phyloP scores from a whole-genome alignment of 2,329 filamentous ascomycete genomes.

The Aspergillus neoniger region DNA sequence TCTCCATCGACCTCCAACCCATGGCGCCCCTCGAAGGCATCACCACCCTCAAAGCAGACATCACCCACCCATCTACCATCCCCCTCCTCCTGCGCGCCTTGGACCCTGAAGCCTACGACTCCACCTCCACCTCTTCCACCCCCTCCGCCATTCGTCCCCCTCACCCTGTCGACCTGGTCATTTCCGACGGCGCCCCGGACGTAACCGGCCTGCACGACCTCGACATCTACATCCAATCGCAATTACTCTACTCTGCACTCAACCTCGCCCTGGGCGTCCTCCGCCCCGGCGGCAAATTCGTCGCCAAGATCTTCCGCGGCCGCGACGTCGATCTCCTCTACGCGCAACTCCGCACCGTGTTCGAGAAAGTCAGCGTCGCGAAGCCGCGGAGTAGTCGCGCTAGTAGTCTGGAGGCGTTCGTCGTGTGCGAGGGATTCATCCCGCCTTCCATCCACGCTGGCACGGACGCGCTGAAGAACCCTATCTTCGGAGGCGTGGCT shows the following conservation, averaged over 20 bases:
- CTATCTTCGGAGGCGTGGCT: slow-evolving; percentile 43
- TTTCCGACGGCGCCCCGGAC: slow-evolving; percentile 94
- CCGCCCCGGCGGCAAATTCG: slow-evolving; percentile 89
- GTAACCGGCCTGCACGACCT: slow-evolving; percentile 96
- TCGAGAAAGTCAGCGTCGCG: slow-evolving; percentile 81
- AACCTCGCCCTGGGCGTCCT: slow-evolving; percentile 92
- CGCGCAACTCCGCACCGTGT: slow-evolving; percentile 89
- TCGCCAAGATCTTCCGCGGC: slow-evolving; percentile 95
- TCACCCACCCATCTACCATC: slow-evolving; percentile 94
- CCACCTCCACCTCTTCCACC: slow-evolving; percentile 34
- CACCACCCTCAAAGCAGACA: slow-evolving; percentile 88
- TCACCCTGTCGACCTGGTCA: slow-evolving; percentile 85
- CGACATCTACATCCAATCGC: slow-evolving; percentile 96
- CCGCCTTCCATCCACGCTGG: slow-evolving; percentile 58
- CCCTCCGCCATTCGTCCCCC: slow-evolving; percentile 56
- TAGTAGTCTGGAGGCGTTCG: slow-evolving; percentile 94
- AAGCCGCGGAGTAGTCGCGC: slow-evolving; percentile 94
- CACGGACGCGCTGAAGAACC: slow-evolving; percentile 39
- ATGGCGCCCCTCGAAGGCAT: slow-evolving; percentile 94
- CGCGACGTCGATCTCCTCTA: slow-evolving; percentile 95
- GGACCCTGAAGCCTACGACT: slow-evolving; percentile 66
- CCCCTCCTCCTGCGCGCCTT: slow-evolving; percentile 83
- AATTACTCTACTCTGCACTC: slow-evolving; percentile 89
- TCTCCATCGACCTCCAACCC: slow-evolving; percentile 92
- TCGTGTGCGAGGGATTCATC: slow-evolving; percentile 91